Base-by-base conservation (phyloP, 2,329 filamentous ascomycete genomes). In the Colletotrichum truncatum region DNA sequence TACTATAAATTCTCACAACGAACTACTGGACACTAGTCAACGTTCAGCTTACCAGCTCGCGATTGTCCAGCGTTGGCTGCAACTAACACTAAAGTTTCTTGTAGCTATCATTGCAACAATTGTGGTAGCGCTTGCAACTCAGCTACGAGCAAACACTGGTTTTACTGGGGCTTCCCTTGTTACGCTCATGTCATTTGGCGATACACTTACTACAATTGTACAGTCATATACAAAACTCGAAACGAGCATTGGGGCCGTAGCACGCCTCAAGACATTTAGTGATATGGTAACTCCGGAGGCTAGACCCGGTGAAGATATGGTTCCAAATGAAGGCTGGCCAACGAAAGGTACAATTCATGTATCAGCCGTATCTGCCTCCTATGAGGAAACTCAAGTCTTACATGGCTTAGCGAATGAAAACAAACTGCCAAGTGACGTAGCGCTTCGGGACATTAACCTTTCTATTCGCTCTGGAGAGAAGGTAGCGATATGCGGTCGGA, bases 51-150 rank as follows among this genome's bases (percentile, higher is more conserved):
- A n/a, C n/a, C n/a, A n/a, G n/a, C n/a, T n/a, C n/a, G n/a, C n/a
- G n/a, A n/a, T n/a, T n/a, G n/a, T n/a, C n/a, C n/a, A n/a, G n/a
- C n/a, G n/a, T n/a, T n/a, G n/a, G n/a, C n/a, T n/a, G n/a, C n/a
- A n/a, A n/a, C n/a, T n/a, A n/a, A n/a, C n/a, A n/a, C n/a, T n/a
- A n/a, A n/a, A n/a, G n/a, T n/a, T n/a, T n/a, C n/a, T n/a, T n/a
- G n/a, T n/a, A n/a, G n/a, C n/a, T n/a, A n/a, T n/a, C n/a, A n/a
- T n/a, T n/a, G n/a, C n/a, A n/a, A n/a, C n/a, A n/a, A n/a, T n/a
- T 1, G 71, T 88, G 0, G 80, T 88, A 1, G 72, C 80, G 3
- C 73, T 88, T 0, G 81, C 84, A 0, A 85, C 85, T 0, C 76
- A 79, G 55, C 67, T 80, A 12, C 72, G 72, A 4, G 71, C 73